Conservation (phyloP, 2,329 filamentous ascomycete species). For the Stenocarpella maydis region DNA sequence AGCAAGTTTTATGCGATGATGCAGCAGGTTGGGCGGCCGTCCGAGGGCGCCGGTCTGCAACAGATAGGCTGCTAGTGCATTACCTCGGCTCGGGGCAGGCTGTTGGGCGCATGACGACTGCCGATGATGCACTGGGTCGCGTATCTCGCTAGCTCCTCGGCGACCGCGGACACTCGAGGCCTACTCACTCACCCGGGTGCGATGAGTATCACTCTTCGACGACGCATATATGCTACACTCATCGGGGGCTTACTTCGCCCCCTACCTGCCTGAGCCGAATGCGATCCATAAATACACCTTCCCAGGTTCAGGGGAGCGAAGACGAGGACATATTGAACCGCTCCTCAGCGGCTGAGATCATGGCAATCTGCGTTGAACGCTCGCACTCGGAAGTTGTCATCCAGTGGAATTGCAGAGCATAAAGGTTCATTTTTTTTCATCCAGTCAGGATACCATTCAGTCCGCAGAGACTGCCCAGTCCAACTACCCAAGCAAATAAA, state of each 20-base stretch:
- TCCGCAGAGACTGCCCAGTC: background rate
- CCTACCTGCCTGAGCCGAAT: constrained; percentile 10
- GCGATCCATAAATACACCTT: background rate
- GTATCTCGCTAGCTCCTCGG: constrained; percentile 16
- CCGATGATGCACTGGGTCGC: background rate
- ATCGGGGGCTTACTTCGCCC: constrained; percentile 18
- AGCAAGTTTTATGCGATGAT: constrained; percentile 28
- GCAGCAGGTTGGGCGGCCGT: constrained; percentile 16
- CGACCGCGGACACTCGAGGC: constrained; percentile 8
- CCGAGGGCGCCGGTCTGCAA: constrained; percentile 24
- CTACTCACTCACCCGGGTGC: background rate
- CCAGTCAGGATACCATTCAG: background rate
- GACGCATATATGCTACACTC: constrained; percentile 20
- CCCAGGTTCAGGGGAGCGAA: background rate
- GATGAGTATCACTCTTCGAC: constrained; percentile 7
- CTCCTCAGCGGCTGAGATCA: background rate
- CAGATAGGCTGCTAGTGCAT: background rate
- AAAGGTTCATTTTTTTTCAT: background rate
- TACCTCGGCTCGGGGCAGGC: constrained; percentile 1
- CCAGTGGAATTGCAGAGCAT: background rate
- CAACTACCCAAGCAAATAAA: background rate
- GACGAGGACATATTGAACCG: background rate
- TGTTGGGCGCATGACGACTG: background rate
- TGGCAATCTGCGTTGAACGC: background rate
- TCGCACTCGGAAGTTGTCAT: background rate